phyloP scores from a whole-genome alignment of 1,284 basidiomycete species.

The Omphalotus olearius region DNA sequence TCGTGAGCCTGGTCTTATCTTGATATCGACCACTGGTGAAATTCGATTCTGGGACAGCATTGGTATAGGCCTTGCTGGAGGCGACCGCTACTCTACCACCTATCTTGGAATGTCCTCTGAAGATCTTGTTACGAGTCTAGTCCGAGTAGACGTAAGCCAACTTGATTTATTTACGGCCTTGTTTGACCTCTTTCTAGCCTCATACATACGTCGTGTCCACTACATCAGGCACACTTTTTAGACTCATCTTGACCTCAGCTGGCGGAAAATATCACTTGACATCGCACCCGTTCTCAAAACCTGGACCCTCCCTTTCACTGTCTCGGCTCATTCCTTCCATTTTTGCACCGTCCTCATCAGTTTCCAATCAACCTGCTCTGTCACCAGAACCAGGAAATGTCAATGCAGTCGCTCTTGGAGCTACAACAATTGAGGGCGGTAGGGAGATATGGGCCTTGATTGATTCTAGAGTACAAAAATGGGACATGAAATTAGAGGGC shows the following conservation, averaged over 20 bases:
- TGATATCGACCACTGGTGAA: constrained; percentile 59
- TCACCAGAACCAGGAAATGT: constrained; percentile 49
- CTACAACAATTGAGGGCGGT: constrained; percentile 34
- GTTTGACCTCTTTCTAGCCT: constrained; percentile 33
- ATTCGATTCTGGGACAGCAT: constrained; percentile 80
- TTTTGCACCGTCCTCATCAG: constrained; percentile 29
- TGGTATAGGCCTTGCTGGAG: constrained; percentile 77
- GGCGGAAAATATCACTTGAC: constrained; percentile 64
- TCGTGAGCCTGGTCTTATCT: constrained; percentile 74
- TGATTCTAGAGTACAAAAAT: constrained; percentile 63
- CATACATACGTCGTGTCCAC: constrained; percentile 69
- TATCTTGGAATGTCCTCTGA: constrained; percentile 48
- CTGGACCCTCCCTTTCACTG: constrained; percentile 48
- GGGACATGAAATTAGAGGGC: constrained; percentile 60
- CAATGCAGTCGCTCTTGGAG: constrained; percentile 51
- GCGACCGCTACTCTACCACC: constrained; percentile 56
- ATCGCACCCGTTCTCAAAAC: constrained; percentile 52
- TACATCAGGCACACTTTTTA: constrained; percentile 61
- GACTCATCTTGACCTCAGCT: constrained; percentile 57
- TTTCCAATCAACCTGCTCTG: constrained; percentile 15
- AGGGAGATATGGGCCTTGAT: constrained; percentile 60
- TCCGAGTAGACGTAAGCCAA: constrained; percentile 56
- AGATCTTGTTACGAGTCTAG: constrained; percentile 61
- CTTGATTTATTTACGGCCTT: background rate
- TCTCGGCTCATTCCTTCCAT: constrained; percentile 57